Conservation (phyloP, 768 basidiomycete species). For the Auricularia sp. region DNA sequence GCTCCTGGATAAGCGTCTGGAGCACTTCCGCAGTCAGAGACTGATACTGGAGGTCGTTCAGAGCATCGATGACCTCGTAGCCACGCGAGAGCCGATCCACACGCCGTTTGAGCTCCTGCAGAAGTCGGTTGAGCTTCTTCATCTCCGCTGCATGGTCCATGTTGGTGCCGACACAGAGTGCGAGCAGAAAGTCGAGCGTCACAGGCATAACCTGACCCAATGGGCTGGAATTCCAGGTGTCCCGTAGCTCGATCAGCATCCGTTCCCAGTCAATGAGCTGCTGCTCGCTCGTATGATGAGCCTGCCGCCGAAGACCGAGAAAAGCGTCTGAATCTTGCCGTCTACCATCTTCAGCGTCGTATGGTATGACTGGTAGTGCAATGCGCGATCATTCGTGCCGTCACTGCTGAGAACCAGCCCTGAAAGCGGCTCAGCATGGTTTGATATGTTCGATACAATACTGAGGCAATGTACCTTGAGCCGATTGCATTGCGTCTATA, state of each 20-base stretch:
- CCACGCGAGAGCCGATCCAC: not conserved
- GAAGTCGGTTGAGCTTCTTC: not conserved
- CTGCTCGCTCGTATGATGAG: not conserved
- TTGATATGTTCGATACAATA: no score
- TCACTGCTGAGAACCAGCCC: not conserved
- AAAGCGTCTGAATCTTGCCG: not conserved
- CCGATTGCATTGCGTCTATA: no score
- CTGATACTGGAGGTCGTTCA: not conserved
- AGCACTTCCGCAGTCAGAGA: not conserved
- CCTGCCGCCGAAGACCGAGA: not conserved
- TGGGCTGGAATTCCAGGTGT: not conserved
- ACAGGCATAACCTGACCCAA: not conserved
- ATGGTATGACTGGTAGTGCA: not conserved
- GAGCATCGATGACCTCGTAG: not conserved
- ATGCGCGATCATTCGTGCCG: not conserved
- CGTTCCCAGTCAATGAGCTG: not conserved
- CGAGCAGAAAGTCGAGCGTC: not conserved
- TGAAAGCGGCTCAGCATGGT: no score
- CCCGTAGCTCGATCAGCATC: not conserved
- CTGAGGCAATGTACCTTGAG: no score
- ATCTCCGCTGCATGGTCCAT: not conserved
- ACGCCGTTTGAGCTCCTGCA: not conserved
- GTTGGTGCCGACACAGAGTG: not conserved
- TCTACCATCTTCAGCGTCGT: not conserved
- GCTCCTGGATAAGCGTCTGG: not conserved